Base-by-base conservation (phyloP, 83 land plant species). In the Picea abies region DNA sequence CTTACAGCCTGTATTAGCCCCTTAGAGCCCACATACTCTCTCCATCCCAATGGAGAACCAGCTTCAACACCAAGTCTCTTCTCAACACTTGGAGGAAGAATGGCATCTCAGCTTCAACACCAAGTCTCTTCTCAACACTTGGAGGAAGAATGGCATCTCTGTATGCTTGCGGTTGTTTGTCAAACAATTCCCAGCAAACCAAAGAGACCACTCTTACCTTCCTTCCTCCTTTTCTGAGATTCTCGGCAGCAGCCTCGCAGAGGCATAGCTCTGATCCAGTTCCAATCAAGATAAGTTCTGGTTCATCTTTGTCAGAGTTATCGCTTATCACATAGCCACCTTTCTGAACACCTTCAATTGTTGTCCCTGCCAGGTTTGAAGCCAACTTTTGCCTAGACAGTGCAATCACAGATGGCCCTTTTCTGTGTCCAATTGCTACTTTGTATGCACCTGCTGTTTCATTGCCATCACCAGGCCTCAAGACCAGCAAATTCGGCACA, bases 401-500 rank as follows among this genome's bases (percentile, higher is more conserved):
- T 20, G 93, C 93, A 76, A 96, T 89, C 52, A 92, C 82, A 0
- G 91, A 88, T 5, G 96, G 98, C 17, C 84, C 90, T 67, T 84
- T 79, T 19, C 95, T 86, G 81, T 84, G 88, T 1, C 56, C 15
- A 52, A 93, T 84, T 47, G 98, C 96, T 23, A 90, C 87, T 61
- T 79, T 85, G 86, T 96, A 93, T 3, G 96, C 93, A 6, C 96
- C 98, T 6, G 93, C 89, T 35, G 90, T 89, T 82, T 95, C 98
- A 52, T 88, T 93, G 2, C 94, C 98, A 84, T 95, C 98, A 39
- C 92, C 98, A 3, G 98, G 98, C n/a, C 98, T 89, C 82, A 95
- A 86, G 76, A 95, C 91, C 63, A 85, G 83, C 81, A 95, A 78
- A 52, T 86, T 86, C 6, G 98, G 98, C 78, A 95, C 93, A 7